Evolutionary conservation across 495 filamentous ascomycete species (phyloP).

Genomic region (Rusavskia elegans): DNA sequence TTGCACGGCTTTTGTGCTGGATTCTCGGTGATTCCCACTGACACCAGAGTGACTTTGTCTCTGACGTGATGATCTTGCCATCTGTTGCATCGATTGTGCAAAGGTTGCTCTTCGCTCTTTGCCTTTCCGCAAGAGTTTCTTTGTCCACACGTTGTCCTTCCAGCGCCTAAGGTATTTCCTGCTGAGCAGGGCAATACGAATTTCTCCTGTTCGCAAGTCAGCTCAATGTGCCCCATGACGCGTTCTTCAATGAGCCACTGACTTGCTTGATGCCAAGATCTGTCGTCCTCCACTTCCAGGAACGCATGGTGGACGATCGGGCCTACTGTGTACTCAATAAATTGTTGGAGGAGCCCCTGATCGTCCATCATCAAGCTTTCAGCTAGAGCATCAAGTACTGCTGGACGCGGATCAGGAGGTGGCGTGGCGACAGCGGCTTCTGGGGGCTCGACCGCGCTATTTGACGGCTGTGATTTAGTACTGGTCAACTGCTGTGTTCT

Average conservation of each 20-base stretch:
- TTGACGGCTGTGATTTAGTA: no score
- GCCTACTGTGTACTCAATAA: constrained; percentile 11
- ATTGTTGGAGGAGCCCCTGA: constrained; percentile 14
- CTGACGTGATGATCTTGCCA: not conserved
- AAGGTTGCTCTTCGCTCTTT: constrained; percentile 11
- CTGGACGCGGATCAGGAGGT: not conserved
- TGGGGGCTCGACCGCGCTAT: not conserved
- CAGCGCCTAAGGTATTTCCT: constrained; percentile 10
- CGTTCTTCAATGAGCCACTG: constrained; percentile 1
- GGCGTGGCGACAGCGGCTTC: not conserved
- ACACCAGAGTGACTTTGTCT: not conserved
- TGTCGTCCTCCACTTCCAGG: constrained; percentile 10
- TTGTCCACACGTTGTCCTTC: constrained; percentile 13
- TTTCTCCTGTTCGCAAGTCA: constrained; percentile 10
- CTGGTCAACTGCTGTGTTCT: no score
- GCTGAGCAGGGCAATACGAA: constrained; percentile 6
- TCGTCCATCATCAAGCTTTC: constrained; percentile 8
- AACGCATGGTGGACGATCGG: constrained; percentile 8
- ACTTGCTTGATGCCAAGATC: constrained; percentile 14
- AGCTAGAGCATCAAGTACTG: constrained; percentile 6
- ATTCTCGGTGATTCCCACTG: no score
- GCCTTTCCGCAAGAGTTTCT: constrained; percentile 10
- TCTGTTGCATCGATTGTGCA: constrained; percentile 9
- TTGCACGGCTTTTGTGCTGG: not conserved
- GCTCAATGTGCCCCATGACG: not conserved